phyloP scores from a whole-genome alignment of 2,329 filamentous ascomycete genomes.

The Paecilomyces formosus region DNA sequence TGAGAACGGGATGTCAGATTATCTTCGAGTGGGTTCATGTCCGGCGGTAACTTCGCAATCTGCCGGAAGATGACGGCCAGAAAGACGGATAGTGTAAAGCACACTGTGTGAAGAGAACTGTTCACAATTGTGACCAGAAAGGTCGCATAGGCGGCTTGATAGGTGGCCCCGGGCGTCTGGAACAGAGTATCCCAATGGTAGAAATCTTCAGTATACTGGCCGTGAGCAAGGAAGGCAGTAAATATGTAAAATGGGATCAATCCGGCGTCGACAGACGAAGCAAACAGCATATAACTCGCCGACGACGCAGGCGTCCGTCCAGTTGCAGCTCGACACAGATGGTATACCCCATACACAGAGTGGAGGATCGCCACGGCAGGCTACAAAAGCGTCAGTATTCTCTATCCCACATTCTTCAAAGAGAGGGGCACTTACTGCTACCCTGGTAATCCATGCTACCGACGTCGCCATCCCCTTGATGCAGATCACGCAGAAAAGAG shows the following conservation, averaged over 20 bases:
- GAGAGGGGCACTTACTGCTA: slow-evolving; percentile 54
- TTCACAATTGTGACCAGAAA: slow-evolving; percentile 61
- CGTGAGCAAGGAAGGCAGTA: slow-evolving; percentile 47
- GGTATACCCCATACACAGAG: slow-evolving; percentile 71
- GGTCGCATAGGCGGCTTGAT: slow-evolving; percentile 56
- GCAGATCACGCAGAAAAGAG: slow-evolving; percentile 70
- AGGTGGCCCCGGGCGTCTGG: slow-evolving; percentile 44
- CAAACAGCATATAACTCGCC: slow-evolving; percentile 83
- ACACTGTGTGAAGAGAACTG: slow-evolving; percentile 62
- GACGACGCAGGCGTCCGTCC: slow-evolving; percentile 70
- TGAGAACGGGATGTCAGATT: slow-evolving; percentile 69
- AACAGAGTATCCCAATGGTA: slow-evolving; percentile 64
- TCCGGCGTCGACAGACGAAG: slow-evolving; percentile 62
- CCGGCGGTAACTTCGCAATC: slow-evolving; percentile 75
- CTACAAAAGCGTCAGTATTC: slow-evolving; percentile 38
- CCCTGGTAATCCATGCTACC: slow-evolving; percentile 67
- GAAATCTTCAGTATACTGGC: slow-evolving; percentile 38
- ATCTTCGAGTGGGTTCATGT: slow-evolving; percentile 90
- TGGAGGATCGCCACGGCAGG: slow-evolving; percentile 67
- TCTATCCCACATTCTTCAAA: background rate
- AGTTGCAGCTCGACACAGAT: slow-evolving; percentile 63
- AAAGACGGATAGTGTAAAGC: slow-evolving; percentile 64
- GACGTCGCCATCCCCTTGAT: slow-evolving; percentile 59
- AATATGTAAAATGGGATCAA: slow-evolving; percentile 58
- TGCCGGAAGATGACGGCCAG: slow-evolving; percentile 72